phyloP scores from a whole-genome alignment of 768 basidiomycete genomes.

The Pisolithus tinctorius region DNA sequence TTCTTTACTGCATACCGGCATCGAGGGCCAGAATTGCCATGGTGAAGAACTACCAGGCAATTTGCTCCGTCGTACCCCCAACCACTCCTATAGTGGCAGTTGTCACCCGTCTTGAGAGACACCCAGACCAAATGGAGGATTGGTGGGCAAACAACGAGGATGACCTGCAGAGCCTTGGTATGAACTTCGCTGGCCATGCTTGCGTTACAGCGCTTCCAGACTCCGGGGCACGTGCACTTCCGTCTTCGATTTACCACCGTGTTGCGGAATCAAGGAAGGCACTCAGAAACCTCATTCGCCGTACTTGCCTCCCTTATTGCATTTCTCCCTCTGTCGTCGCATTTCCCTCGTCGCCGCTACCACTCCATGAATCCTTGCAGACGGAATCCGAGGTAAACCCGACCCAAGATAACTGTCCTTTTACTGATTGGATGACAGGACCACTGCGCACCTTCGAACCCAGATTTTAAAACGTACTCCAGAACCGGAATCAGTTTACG shows the following conservation, averaged over 20 bases:
- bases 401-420: too few species aligned
- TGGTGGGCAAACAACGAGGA: conserved; percentile 15
- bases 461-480: too few species aligned
- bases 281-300: conserved; percentile 10
- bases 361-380: background rate
- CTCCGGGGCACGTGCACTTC: background rate
- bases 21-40: conserved; percentile 13
- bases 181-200: conserved; percentile 15
- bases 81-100: conserved; percentile 11
- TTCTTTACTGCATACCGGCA: conserved; percentile 17
- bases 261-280: conserved; percentile 6
- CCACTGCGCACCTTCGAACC: too few species aligned
- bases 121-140: conserved; percentile 14
- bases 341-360: conserved; percentile 7
- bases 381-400: background rate
- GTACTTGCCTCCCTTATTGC: conserved; percentile 1
- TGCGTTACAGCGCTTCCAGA: conserved; percentile 14
- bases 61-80: conserved; percentile 5
- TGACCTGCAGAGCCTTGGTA: conserved; percentile 6
- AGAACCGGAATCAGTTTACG: too few species aligned
- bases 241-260: conserved; percentile 7
- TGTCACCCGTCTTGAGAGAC: conserved; percentile 16
- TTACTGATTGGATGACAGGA: too few species aligned
- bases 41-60: conserved; percentile 10
- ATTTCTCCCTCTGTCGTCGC: background rate